Evolutionary conservation across 306 rosid species (phyloP).

Genomic region (Astragalus glycyphyllos): DNA sequence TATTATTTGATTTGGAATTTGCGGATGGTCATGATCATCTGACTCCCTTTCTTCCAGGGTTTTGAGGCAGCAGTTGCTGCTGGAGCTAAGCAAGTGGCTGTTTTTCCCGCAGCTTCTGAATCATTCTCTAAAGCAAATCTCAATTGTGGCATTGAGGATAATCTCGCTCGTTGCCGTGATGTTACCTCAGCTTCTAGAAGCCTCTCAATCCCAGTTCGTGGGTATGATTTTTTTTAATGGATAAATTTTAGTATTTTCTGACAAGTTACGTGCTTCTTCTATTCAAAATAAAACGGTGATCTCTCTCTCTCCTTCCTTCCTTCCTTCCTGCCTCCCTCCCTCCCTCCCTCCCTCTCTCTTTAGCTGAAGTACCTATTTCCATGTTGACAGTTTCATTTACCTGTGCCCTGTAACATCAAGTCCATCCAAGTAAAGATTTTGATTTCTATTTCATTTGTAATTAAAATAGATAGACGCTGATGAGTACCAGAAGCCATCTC

Average conservation of each 20-base stretch:
- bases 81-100: constrained; percentile 94
- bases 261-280: constrained; percentile 4
- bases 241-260: constrained; percentile 14
- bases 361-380: constrained; percentile 29
- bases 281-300: constrained; percentile 19
- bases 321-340: too few relatives aligned
- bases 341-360: too few relatives aligned
- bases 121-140: constrained; percentile 86
- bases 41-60: constrained; percentile 62
- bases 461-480: constrained; percentile 18
- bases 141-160: constrained; percentile 82
- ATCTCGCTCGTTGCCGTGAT: constrained; percentile 67
- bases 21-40: constrained; percentile 36
- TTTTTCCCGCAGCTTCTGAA: constrained; percentile 93
- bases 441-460: constrained; percentile 10
- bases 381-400: constrained; percentile 30
- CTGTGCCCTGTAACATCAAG: constrained; percentile 26
- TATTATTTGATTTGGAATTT: constrained; percentile 19
- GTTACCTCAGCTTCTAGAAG: constrained; percentile 74
- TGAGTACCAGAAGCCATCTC: too few relatives aligned
- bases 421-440: neutral
- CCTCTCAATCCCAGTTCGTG: constrained; percentile 82
- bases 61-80: constrained; percentile 90
- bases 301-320: too few relatives aligned
- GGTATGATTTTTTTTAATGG: constrained; percentile 54